These are phyloP conservation scores for Apiospora marii DNA, from an alignment of 2,329 filamentous ascomycete genomes.

Conservation along the genomic window DNA sequence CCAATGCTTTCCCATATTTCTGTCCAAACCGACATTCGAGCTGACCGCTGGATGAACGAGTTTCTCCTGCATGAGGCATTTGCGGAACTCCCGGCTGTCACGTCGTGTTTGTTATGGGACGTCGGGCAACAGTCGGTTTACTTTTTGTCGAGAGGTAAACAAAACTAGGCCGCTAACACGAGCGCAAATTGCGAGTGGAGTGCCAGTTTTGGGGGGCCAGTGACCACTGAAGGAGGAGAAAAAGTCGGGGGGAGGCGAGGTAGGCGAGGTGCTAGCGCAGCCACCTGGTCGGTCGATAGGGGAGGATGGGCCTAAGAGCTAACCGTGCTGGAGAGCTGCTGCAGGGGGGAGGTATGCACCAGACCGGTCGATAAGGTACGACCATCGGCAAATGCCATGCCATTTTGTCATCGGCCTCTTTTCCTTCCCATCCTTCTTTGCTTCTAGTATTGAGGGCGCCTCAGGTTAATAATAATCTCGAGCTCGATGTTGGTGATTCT, in stretches of 20 bases:
- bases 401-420: background rate
- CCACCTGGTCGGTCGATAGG: background rate
- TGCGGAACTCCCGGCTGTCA: background rate
- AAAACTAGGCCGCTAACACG: background rate
- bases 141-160: background rate
- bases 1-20: background rate
- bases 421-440: background rate
- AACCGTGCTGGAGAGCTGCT: background rate
- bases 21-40: background rate
- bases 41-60: background rate
- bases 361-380: background rate
- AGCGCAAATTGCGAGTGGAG: conserved; percentile 11
- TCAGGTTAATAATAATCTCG: too few relatives aligned
- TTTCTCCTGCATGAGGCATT: background rate
- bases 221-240: background rate
- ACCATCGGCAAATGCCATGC: conserved; percentile 2
- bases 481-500: background rate
- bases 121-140: background rate
- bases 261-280: background rate
- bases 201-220: background rate
- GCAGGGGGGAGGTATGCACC: background rate
- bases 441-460: background rate
- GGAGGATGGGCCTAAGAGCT: background rate
- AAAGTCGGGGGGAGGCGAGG: background rate
- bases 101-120: conserved; percentile 5